phyloP scores from a whole-genome alignment of 148 eudicot species.

The Rhododendron vialii region DNA sequence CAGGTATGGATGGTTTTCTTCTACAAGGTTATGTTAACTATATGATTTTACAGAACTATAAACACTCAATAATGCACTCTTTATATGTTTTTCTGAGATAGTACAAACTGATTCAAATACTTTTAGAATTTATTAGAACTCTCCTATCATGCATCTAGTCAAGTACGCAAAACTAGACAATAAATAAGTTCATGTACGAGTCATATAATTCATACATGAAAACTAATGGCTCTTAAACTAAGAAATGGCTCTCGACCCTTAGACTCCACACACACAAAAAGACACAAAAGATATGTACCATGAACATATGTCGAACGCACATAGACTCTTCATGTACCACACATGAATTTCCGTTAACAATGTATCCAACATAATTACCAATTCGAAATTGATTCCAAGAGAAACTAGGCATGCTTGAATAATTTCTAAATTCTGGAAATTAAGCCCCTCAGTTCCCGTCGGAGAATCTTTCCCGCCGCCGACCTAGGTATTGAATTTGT shows the following conservation, averaged over 20 bases:
- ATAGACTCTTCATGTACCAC: too few species aligned
- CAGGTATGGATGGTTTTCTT: not conserved
- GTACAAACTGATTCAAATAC: too few species aligned
- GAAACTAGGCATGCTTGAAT: not conserved
- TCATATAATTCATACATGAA: too few species aligned
- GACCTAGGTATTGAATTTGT: conserved; percentile 47
- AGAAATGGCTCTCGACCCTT: not conserved
- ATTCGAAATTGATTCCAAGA: not conserved
- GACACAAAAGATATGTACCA: too few species aligned
- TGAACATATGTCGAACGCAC: too few species aligned
- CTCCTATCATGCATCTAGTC: too few species aligned
- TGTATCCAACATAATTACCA: not conserved
- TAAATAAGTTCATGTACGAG: too few species aligned
- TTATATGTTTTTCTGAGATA: too few species aligned
- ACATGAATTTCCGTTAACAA: not conserved
- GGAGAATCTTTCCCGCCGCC: conserved; percentile 58
- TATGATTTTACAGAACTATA: not conserved
- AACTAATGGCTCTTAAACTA: too few species aligned
- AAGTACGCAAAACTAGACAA: too few species aligned
- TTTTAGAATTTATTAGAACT: too few species aligned
- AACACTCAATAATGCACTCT: too few species aligned
- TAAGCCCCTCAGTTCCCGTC: conserved; percentile 35
- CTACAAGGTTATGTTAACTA: not conserved
- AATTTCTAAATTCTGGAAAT: conserved; percentile 37
- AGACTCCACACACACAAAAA: not conserved